Conservation (phyloP, 768 basidiomycete genomes). For the Boletus subparvulus region DNA sequence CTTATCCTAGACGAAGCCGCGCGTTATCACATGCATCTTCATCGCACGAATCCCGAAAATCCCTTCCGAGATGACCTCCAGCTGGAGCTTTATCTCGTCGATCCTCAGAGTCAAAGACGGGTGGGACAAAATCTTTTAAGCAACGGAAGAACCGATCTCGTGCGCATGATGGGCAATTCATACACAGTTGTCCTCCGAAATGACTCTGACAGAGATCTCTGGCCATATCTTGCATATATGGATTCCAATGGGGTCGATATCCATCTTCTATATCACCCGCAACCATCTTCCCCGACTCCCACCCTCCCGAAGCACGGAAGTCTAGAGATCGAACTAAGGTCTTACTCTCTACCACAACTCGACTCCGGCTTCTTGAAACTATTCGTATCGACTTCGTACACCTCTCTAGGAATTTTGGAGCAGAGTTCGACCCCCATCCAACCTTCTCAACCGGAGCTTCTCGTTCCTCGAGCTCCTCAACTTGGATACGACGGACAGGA, state of each 20-base stretch:
- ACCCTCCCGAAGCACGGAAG: slow-evolving; percentile 44
- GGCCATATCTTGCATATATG: slow-evolving; percentile 65
- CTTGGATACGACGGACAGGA: slow-evolving; percentile 19
- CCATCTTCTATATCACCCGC: slow-evolving; percentile 55
- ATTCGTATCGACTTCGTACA: slow-evolving; percentile 53
- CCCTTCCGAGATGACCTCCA: slow-evolving; percentile 48
- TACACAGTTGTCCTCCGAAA: slow-evolving; percentile 53
- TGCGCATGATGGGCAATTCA: slow-evolving; percentile 41
- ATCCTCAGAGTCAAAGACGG: slow-evolving; percentile 44
- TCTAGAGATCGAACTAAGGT: slow-evolving; percentile 39
- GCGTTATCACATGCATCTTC: slow-evolving; percentile 57
- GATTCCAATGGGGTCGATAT: slow-evolving; percentile 55
- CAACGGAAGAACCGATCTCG: slow-evolving; percentile 48
- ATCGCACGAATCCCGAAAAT: slow-evolving; percentile 46
- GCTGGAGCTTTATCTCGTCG: slow-evolving; percentile 53
- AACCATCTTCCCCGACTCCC: slow-evolving; percentile 34
- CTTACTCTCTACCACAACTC: slow-evolving; percentile 44
- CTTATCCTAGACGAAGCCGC: slow-evolving; percentile 57
- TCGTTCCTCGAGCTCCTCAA: slow-evolving; percentile 4
- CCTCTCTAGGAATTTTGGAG: slow-evolving; percentile 49
- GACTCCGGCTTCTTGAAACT: slow-evolving; percentile 57
- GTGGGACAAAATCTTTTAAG: slow-evolving; percentile 47
- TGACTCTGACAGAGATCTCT: slow-evolving; percentile 49
- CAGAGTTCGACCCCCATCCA: slow-evolving; percentile 36
- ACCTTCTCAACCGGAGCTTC: slow-evolving; percentile 10